Evolutionary conservation across 2,329 filamentous ascomycete species (phyloP), one percentile per base, ranked within the genome.

Genomic region (Cladophialophora chaetospira): DNA sequence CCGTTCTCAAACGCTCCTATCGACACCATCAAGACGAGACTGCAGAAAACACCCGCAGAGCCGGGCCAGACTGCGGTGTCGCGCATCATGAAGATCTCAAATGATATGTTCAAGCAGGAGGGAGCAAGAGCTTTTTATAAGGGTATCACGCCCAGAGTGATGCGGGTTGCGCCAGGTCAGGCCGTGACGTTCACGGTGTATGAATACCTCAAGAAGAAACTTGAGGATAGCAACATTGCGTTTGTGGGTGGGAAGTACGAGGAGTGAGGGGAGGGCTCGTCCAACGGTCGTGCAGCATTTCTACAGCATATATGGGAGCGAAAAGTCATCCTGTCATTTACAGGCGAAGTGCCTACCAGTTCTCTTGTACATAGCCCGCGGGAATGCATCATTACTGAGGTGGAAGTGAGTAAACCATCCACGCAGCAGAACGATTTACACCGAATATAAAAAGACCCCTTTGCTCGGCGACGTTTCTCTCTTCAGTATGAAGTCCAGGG

Each of bases 71-170:
- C 86, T 44, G 93, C 94, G 10, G 74, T 95, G 66, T 82, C 83
- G 57, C 81, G 94, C 58, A 97, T 99, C 66, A 79, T 83, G 26
- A 72, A 76, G 36, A 99, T 99, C 67, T 86, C 89, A 49, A 81
- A 76, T 54, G 88, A 92, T 63, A 94, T 93, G 89, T 92, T 92
- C 78, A 89, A 85, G 86, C 89, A 96, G 77, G 94, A 99, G 77
- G 94, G 94, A 31, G 80, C 93, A 66, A 87, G 91, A 68, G 94
- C 94, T 45, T 99, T 99, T 77, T 99, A 96, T 81, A 97, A 97
- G 82, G 94, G 94, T 68, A 99, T 99, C 75, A 99, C 94, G 44
- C 94, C 94, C 5, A 85, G 94, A 67, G 89, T 99, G 66, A 97
- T 97, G 91, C 86, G 94, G 69, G 94, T 99, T 52, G 94, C 94